Evolutionary conservation across 2,329 filamentous ascomycete species (phyloP).

Genomic region (Fusarium compactum): DNA sequence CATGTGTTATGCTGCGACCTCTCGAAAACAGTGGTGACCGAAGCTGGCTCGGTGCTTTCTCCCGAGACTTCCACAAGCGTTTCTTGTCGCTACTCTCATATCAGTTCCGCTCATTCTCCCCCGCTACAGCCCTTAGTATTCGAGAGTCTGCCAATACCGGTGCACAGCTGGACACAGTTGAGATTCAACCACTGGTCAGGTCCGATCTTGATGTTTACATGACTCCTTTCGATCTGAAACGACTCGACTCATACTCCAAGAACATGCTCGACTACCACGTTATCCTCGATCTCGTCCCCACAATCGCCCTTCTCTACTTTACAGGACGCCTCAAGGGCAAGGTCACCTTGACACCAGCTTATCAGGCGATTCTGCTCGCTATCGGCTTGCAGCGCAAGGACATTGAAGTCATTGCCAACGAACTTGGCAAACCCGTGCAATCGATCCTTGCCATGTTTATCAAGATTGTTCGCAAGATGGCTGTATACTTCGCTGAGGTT

Average conservation of each 20-base stretch:
- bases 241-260: constrained; percentile 93
- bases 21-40: constrained; percentile 76
- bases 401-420: constrained; percentile 81
- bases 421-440: constrained; percentile 77
- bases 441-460: constrained; percentile 97
- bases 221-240: constrained; percentile 94
- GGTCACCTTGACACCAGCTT: constrained; percentile 82
- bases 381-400: constrained; percentile 92
- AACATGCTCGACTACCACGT: constrained; percentile 99
- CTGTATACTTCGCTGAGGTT: constrained; percentile 79
- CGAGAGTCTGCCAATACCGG: constrained; percentile 85
- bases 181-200: constrained; percentile 73
- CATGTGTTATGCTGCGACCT: constrained; percentile 94
- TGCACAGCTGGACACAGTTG: constrained; percentile 70
- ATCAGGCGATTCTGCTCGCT: constrained; percentile 88
- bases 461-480: constrained; percentile 92
- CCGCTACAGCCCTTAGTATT: constrained; percentile 84
- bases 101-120: constrained; percentile 86
- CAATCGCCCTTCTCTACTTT: constrained; percentile 87
- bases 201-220: constrained; percentile 80
- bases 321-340: constrained; percentile 75
- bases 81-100: constrained; percentile 92
- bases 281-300: constrained; percentile 90
- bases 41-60: constrained; percentile 90
- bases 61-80: constrained; percentile 93